A percentile compares a stretch with the other conserved stretches of the same genome.
Conservation (phyloP, 1,284 basidiomycete genomes). For the Naganishia sp. region DNA sequence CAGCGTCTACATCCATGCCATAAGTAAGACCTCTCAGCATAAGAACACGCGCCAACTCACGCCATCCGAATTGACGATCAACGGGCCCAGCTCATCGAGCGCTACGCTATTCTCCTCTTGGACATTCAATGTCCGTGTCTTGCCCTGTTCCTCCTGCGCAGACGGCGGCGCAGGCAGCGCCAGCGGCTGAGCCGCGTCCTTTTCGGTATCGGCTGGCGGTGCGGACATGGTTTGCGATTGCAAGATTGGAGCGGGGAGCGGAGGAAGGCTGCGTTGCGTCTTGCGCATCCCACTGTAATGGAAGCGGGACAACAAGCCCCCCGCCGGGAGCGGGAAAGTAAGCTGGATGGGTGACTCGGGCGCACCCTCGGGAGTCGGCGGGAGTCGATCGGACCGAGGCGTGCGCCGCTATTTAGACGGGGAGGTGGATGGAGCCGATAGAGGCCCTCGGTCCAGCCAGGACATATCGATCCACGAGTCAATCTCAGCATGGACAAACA, state of each 20-base stretch:
- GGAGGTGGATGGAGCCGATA: too few relatives aligned
- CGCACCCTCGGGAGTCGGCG: too few relatives aligned
- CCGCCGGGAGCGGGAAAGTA: too few relatives aligned
- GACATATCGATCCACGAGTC: background rate
- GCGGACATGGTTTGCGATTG: background rate
- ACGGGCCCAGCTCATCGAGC: slow-evolving; percentile 51
- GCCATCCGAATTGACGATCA: slow-evolving; percentile 54
- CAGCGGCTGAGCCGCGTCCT: background rate
- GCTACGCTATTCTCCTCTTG: slow-evolving; percentile 47
- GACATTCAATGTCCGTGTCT: slow-evolving; percentile 41
- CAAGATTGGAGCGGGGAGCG: background rate
- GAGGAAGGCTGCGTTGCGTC: background rate
- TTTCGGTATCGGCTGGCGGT: background rate
- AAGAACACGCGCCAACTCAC: slow-evolving; percentile 39
- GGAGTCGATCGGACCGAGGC: too few relatives aligned
- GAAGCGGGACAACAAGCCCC: too few relatives aligned
- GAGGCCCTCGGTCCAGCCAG: too few relatives aligned
- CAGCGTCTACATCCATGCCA: slow-evolving; percentile 41
- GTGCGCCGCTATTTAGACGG: too few relatives aligned
- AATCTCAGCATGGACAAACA: slow-evolving; percentile 59
- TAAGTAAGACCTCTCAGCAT: too few relatives aligned
- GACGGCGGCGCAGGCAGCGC: slow-evolving; percentile 16
- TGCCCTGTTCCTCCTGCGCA: background rate
- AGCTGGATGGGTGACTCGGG: too few relatives aligned
- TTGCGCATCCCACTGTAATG: too few relatives aligned